Base-by-base conservation (phyloP, 108 stramenopile genomes). In the Conticribra weissflogii region DNA sequence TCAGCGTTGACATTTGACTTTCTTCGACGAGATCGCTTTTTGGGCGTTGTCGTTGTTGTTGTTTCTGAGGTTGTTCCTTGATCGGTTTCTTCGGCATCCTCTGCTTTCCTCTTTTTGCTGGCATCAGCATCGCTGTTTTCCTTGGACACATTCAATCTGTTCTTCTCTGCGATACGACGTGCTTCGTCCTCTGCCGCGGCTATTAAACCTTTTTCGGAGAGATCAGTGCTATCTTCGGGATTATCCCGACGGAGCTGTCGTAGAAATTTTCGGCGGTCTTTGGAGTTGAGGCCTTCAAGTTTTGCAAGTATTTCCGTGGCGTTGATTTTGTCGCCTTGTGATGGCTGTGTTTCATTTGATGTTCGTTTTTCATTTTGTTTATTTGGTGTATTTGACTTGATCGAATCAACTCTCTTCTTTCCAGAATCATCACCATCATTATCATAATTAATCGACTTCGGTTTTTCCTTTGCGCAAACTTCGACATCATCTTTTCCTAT, bases 231-330 rank as follows among this genome's bases (percentile, higher is more conserved):
- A 1, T 54, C 54, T 1, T 54, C 24, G 2, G 25, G 51, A 63
- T 73, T 51, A 29, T 52, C 15, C 41, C 49, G 15, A 47, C 63
- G 17, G 23, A 78, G 65, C 56, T 78, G 72, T 22, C 81, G 65
- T 0, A 82, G 66, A 15, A 78, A 63, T 53, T 82, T 82, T 25
- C 81, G 44, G 5, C 81, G 71, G 22, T 82, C 74, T 80, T 94
- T 94, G 25, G 93, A 91, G 68, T 88, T 91, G 24, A 94, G 58
- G 23, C 85, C 74, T 25, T 85, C 76, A 32, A 94, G 54, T 31
- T 87, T 49, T 25, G 59, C 63, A 9, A 71, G 64, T 9, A 89
- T 66, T 46, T 83, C 81, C 3, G 62, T 47, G 31, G 62, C 49
- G 0, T 74, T 45, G 15, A 28, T 27, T n/a, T 33, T 31, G 32